Conservation (phyloP, 352 stramenopile genomes). For the Globisporangium sylvaticum region DNA sequence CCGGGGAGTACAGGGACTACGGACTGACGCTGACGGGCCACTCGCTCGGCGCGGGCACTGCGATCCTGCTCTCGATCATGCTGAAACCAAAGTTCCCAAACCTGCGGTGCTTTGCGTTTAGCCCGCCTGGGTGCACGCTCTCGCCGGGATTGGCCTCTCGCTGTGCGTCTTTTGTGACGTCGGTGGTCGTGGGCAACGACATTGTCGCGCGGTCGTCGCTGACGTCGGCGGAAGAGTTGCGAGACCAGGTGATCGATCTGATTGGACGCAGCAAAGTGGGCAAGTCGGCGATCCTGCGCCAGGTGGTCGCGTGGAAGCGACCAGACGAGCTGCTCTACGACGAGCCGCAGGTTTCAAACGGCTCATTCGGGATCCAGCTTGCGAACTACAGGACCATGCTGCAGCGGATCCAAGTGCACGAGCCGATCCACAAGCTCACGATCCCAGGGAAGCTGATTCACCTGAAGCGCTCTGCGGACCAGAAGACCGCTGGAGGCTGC, state of each 20-base stretch:
- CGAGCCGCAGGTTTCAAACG: slow-evolving; percentile 22
- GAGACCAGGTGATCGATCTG: slow-evolving; percentile 79
- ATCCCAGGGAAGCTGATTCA: slow-evolving; percentile 79
- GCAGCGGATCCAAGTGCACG: slow-evolving; percentile 71
- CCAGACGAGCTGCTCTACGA: slow-evolving; percentile 71
- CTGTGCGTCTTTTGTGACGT: slow-evolving; percentile 64
- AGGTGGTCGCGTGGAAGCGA: slow-evolving; percentile 74
- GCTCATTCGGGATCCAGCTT: slow-evolving; percentile 55
- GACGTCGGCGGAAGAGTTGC: slow-evolving; percentile 66
- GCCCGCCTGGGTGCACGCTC: slow-evolving; percentile 74
- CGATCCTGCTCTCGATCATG: slow-evolving; percentile 74
- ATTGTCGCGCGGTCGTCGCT: slow-evolving; percentile 82
- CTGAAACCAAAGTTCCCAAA: slow-evolving; percentile 74
- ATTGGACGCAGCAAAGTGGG: slow-evolving; percentile 84
- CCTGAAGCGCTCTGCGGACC: slow-evolving; percentile 50
- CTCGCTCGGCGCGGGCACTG: slow-evolving; percentile 73
- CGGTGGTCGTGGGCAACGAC: slow-evolving; percentile 79
- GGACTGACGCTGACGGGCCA: slow-evolving; percentile 76
- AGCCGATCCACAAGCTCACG: slow-evolving; percentile 77
- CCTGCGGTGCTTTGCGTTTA: slow-evolving; percentile 78
- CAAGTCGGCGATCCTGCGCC: slow-evolving; percentile 76
- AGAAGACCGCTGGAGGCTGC: slow-evolving; percentile 37
- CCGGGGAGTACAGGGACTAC: slow-evolving; percentile 66
- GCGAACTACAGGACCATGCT: slow-evolving; percentile 84
- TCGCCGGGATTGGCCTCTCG: slow-evolving; percentile 58